Base-by-base conservation (phyloP, 306 rosid genomes). In the Cucurbita maxima region DNA sequence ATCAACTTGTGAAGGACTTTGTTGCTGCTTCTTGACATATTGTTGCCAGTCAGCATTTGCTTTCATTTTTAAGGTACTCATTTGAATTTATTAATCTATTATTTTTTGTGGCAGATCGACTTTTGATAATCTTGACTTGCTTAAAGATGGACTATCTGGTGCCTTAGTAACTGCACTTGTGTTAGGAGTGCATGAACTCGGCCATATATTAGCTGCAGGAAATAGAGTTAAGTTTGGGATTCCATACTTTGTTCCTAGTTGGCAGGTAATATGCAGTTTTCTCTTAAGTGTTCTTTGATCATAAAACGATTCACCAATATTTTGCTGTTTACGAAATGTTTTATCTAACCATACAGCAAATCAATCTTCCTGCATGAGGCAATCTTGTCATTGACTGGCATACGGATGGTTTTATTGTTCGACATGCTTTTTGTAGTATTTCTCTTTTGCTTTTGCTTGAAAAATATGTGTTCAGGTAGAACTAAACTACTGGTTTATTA, bases 201-300 rank as follows among this genome's bases (percentile, higher is more conserved):
- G 87, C 79, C 97, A 91, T 86, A 84, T 84, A 76, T 38, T 89
- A 73, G 92, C 75, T 75, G 97, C 99, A 75, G 59, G 80, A 25
- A 76, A 76, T 62, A 96, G 91, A 80, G 82, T 95, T 44, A 87
- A 88, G 84, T 96, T 95, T 79, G 97, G 96, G 76, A 86, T 95
- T 77, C 97, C 99, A 18, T 91, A 73, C 86, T 88, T 95, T 71
- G 90, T 95, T 76, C 99, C 99, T 66, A 95, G 99, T 82, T 95
- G 99, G 99, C 99, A 95, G 97, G 99, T 95, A 78, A 81, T 25
- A 71, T 37, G 69, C 66, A 20, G 76, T 68, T 66, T 44, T 37
- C 80, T 77, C 57, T 57, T 16, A 16, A 55, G 60, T 67, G 22
- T 14, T 68, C 4, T 70, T 50, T 45, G 25, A 70, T 51, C 41